Evolutionary conservation across 768 basidiomycete species (phyloP).

Genomic region (Calocybe cyanea): DNA sequence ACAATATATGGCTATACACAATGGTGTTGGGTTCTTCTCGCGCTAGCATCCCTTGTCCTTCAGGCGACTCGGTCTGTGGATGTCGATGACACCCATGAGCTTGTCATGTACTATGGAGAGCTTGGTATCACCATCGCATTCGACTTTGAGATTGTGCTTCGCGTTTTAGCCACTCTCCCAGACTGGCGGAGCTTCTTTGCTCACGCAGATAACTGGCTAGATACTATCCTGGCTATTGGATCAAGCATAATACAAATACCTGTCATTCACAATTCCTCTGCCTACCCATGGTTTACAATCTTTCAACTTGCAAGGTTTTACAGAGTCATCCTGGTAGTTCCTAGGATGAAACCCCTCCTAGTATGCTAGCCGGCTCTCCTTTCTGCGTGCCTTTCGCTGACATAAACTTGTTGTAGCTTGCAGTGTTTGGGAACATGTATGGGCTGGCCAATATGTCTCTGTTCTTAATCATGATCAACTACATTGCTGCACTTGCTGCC

Average conservation of each 20-base stretch:
- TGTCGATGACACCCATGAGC: conserved; percentile 40
- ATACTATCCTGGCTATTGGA: conserved; percentile 69
- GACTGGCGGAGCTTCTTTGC: conserved; percentile 80
- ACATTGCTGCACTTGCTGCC: conserved; percentile 76
- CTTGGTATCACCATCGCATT: conserved; percentile 78
- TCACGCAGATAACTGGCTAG: conserved; percentile 66
- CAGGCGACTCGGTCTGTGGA: conserved; percentile 67
- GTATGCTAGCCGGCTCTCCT: conserved; percentile 42
- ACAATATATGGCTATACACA: conserved; percentile 53
- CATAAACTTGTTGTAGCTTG: conserved; percentile 44
- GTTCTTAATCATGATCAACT: conserved; percentile 86
- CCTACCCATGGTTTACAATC: conserved; percentile 88
- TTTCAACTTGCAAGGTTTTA: conserved; percentile 89
- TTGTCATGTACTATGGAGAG: conserved; percentile 61
- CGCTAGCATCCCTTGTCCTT: conserved; percentile 64
- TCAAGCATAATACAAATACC: conserved; percentile 86
- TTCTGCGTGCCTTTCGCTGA: conserved; percentile 1
- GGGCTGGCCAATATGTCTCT: conserved; percentile 89
- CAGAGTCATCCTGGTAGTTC: conserved; percentile 85
- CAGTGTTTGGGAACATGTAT: conserved; percentile 89
- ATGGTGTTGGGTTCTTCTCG: conserved; percentile 75
- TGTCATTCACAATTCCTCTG: conserved; percentile 51
- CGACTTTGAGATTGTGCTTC: conserved; percentile 81
- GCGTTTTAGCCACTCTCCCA: conserved; percentile 68
- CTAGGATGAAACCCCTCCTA: conserved; percentile 84